Evolutionary conservation across 2,329 filamentous ascomycete genomes (phyloP).

Genomic region (Hyphodiscus sp.): DNA sequence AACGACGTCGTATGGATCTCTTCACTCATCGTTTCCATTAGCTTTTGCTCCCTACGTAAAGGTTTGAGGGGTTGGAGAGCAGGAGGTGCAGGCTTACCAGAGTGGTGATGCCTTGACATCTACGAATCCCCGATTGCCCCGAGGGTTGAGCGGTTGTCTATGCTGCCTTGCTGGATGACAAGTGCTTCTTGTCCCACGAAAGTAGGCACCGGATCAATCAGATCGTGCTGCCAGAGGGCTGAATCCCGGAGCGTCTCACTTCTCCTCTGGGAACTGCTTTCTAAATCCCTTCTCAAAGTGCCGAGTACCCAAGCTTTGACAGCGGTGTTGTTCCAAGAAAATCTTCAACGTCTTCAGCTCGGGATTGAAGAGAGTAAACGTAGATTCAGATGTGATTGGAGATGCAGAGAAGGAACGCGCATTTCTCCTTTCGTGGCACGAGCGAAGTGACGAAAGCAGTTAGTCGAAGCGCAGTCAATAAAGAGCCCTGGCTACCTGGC

Average conservation of each 20-base stretch:
- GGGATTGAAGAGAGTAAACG: background rate
- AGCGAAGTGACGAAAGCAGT: background rate
- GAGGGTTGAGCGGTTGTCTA: background rate
- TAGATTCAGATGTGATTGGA: background rate
- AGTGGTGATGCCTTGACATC: background rate
- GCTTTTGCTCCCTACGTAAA: background rate
- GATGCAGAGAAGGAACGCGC: background rate
- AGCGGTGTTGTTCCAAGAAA: background rate
- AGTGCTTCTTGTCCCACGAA: background rate
- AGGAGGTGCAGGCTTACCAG: background rate
- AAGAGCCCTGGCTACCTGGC: background rate
- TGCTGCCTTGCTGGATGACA: background rate
- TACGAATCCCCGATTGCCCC: background rate
- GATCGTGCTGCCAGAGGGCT: background rate
- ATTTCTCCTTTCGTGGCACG: background rate
- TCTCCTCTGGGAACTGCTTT: background rate
- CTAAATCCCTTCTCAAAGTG: background rate
- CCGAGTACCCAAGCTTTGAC: background rate
- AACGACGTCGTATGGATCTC: conserved; percentile 15
- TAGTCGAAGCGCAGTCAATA: background rate
- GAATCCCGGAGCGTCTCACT: background rate
- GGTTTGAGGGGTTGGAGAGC: background rate
- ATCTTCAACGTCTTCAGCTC: background rate
- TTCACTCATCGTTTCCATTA: background rate
- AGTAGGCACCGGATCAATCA: background rate